Evolutionary conservation across 305 asterid species (phyloP).

Genomic region (Rubia tinctorum): DNA sequence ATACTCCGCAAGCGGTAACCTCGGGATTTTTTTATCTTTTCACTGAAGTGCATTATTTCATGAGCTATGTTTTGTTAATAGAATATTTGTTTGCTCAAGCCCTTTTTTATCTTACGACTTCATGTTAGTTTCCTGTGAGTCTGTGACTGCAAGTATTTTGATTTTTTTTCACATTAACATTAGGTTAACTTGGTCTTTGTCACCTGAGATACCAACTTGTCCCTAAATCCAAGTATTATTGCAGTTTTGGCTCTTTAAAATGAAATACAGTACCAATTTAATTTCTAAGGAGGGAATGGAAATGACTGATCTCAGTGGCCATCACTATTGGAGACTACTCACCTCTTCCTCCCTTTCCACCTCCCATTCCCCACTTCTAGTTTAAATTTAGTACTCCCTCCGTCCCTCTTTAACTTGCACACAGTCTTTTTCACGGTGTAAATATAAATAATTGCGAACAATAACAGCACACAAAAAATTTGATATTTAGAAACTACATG

Average conservation of each 20-base stretch:
- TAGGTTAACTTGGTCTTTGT: neutral
- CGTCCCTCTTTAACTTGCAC: too few relatives aligned
- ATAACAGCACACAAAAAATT: too few relatives aligned
- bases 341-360: neutral
- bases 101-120: neutral
- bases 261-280: neutral
- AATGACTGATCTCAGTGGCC: neutral
- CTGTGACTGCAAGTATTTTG: neutral
- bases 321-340: neutral
- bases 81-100: neutral
- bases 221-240: neutral
- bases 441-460: too few relatives aligned
- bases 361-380: neutral
- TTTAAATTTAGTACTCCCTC: too few relatives aligned
- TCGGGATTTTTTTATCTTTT: neutral
- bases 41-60: neutral
- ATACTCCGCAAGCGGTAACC: constrained; percentile 85
- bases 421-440: too few relatives aligned
- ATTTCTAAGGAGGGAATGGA: neutral
- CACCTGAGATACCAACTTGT: neutral
- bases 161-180: neutral
- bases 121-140: neutral
- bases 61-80: neutral
- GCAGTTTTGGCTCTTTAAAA: neutral
- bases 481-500: too few relatives aligned